Conservation (phyloP, 306 rosid genomes). For the Biancaea sappan region DNA sequence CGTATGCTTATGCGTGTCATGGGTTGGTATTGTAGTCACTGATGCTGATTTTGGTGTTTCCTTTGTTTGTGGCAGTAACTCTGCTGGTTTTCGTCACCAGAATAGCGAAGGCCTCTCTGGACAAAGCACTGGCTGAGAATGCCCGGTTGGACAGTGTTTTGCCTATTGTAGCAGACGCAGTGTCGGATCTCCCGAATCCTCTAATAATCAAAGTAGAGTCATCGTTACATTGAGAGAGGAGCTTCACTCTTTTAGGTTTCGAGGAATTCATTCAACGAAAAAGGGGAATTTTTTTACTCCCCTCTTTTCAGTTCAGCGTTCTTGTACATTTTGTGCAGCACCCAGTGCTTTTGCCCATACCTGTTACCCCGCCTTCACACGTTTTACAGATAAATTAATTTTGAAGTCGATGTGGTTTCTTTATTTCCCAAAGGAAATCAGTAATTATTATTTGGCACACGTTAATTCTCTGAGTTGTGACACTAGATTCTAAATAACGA, state of each 20-base stretch:
- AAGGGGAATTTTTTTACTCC: neutral
- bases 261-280: slow-evolving; percentile 6
- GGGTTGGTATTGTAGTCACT: neutral
- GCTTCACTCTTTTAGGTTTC: slow-evolving; percentile 10
- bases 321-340: neutral
- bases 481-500: neutral
- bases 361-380: neutral
- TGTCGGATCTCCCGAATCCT: slow-evolving; percentile 31
- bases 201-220: slow-evolving; percentile 40
- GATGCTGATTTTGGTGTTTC: neutral
- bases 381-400: neutral
- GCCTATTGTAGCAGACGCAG: slow-evolving; percentile 24
- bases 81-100: slow-evolving; percentile 46
- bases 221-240: slow-evolving; percentile 22
- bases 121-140: slow-evolving; percentile 53
- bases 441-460: neutral
- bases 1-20: neutral
- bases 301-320: neutral
- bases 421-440: neutral
- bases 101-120: slow-evolving; percentile 60
- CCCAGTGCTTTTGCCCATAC: neutral
- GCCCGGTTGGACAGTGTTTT: slow-evolving; percentile 32
- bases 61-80: slow-evolving; percentile 42
- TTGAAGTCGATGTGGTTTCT: neutral
- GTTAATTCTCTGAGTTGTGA: neutral